Conservation (phyloP, 768 basidiomycete species). For the Russula griseocarnosa region DNA sequence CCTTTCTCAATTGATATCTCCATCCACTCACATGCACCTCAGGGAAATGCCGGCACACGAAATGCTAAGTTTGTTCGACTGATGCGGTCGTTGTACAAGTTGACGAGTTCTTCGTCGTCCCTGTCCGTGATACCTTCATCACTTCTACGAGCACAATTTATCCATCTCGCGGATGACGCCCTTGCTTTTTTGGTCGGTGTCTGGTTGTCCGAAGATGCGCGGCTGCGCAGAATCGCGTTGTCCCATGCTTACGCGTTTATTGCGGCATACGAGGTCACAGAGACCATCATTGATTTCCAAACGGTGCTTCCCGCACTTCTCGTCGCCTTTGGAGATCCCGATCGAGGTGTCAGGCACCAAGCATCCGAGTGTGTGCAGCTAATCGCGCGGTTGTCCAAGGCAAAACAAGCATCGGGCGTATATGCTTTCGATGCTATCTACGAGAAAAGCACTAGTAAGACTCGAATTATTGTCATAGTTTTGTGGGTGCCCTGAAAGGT, state of each 20-base stretch:
- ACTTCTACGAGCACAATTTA: constrained; percentile 63
- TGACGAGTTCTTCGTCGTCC: constrained; percentile 56
- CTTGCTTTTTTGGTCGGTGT: constrained; percentile 78
- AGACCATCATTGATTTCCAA: constrained; percentile 70
- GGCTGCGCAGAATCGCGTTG: constrained; percentile 54
- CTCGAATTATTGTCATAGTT: background rate
- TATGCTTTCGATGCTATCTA: constrained; percentile 76
- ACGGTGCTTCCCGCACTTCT: constrained; percentile 68
- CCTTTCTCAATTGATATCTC: background rate
- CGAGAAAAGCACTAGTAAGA: constrained; percentile 54
- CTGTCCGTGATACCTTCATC: constrained; percentile 49
- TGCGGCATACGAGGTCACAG: constrained; percentile 56
- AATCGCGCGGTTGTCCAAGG: constrained; percentile 40
- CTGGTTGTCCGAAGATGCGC: constrained; percentile 42
- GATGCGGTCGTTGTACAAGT: constrained; percentile 58
- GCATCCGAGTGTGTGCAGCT: constrained; percentile 55
- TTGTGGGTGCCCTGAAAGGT: constrained; percentile 5
- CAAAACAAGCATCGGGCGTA: constrained; percentile 47
- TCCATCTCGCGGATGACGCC: constrained; percentile 61
- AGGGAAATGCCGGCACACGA: constrained; percentile 19
- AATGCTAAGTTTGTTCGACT: constrained; percentile 52
- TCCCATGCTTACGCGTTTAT: constrained; percentile 78
- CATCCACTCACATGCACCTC: background rate
- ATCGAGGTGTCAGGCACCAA: constrained; percentile 43
- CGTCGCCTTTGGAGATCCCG: constrained; percentile 50